Evolutionary conservation across 2,329 filamentous ascomycete genomes (phyloP), one percentile per base, ranked within the genome.

Genomic region (Phoma sp.): DNA sequence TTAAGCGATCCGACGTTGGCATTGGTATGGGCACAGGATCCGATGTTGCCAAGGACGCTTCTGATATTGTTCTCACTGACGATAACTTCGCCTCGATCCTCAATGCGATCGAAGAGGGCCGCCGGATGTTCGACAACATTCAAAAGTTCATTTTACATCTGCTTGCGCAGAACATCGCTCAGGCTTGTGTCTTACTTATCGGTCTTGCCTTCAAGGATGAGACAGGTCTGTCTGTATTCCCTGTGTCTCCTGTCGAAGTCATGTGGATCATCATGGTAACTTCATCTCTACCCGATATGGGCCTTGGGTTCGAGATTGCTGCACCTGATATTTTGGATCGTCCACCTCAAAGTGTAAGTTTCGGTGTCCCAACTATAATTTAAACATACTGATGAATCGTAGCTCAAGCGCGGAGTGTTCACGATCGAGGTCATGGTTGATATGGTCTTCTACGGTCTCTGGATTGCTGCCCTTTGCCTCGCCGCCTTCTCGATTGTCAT

Each of bases 1-100:
- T 79, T 9, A 78, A 79, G 61, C 73, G 72, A 14, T 77, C 77
- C 2, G 77, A 79, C 53, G 76, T 79, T 10, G 77, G 77, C 57
- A 77, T 79, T 30, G 77, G 76, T 18, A 79, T 79, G 77, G 76
- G 76, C 38, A 74, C 75, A 30, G 77, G 77, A 33, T 75, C 72
- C 23, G 77, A 79, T 54, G 77, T 79, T 23, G 75, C 74, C 44
- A 78, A 78, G 54, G 76, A 77, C 32, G 76, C 77, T 2, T 74
- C 75, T 4, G 76, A 78, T 40, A 79, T 79, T 62, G 75, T 79
- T 32, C 62, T 79, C 27, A 77, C 75, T 1, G 77, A 78, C 33
- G 76, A 79, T 59, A 78, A 78, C 58, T 79, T 79, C 45, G 75
- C 77, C 7, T 76, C 74, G 18, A 79, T 79, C 41, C 73, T 79